Base-by-base conservation (phyloP, 805 yeast genomes). In the Candida qinlingensis region DNA sequence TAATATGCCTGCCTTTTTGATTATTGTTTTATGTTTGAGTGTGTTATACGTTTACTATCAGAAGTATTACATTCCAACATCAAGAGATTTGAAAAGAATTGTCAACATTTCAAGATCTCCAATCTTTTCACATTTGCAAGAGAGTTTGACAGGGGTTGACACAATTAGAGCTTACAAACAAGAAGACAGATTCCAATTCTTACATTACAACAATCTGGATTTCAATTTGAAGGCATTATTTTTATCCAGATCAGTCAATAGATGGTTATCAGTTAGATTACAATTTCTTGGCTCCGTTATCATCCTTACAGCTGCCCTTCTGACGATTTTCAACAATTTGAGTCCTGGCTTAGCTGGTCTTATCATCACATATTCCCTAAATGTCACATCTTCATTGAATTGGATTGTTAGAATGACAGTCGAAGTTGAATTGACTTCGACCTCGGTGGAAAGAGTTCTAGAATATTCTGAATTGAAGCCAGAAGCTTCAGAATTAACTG, bases 101-200 rank as follows among this genome's bases (percentile, higher is more conserved):
- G 80, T 78, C 42, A 80, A 86, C 46, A 73, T 81, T 26, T 75
- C 92, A 5, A 75, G 79, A 58, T 79, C 87, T 48, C 96, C 96
- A 3, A 80, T 88, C 13, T 85, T 78, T 69, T 85, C 96, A 0
- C 89, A 85, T 55, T 74, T 90, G 53, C 91, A 87, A 61, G 97
- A 90, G 60, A 81, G 90, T 3, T 67, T 90, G 43, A 76, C 75
- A 33, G 97, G 97, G 10, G 78, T 84, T 26, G 80, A 81, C 42
- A 90, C 95, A 1, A 81, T 90, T 48, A 73, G 85, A 42, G 96
- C 96, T 0, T 91, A 76, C 59, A 70, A 74, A n/a, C 95, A 88
- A 54, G 66, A 66, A 29, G 73, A 70, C 5, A 72, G 95, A 49
- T 90, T 89, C 65, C 68, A 70, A 27, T 76, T 65, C 59, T 72